phyloP scores from a whole-genome alignment of 2,329 filamentous ascomycete genomes.

The Aspergillus pseudoviridinutans region DNA sequence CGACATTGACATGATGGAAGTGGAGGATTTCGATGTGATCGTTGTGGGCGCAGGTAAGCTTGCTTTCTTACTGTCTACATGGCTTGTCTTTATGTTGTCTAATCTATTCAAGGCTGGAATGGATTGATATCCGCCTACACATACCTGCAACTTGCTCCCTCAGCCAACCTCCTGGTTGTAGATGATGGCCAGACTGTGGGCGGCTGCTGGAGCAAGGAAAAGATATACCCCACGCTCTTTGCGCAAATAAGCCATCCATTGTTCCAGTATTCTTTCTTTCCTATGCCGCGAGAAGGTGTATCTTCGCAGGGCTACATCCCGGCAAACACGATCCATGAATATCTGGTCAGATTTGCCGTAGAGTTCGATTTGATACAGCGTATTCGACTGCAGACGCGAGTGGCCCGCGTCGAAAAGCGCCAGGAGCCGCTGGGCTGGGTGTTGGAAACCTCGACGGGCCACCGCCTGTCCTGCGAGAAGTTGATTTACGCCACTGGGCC shows the following conservation, averaged over 20 bases:
- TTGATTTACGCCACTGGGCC: background rate
- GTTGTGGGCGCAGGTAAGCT: too few species aligned
- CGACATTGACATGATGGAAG: too few species aligned
- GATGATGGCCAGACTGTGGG: constrained; percentile 15
- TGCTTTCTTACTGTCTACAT: too few species aligned
- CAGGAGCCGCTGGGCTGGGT: background rate
- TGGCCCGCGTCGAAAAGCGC: background rate
- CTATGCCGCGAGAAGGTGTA: constrained; percentile 15
- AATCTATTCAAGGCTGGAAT: constrained; percentile 12
- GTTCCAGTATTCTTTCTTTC: constrained; percentile 34
- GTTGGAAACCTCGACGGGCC: background rate
- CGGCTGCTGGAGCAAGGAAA: constrained; percentile 17
- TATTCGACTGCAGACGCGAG: background rate
- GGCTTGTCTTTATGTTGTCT: too few species aligned
- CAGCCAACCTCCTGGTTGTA: constrained; percentile 12
- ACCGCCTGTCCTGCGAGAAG: background rate
- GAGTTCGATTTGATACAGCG: background rate
- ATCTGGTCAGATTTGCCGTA: background rate
- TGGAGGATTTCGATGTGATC: too few species aligned
- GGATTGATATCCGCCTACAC: constrained; percentile 18
- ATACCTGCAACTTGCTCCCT: constrained; percentile 15
- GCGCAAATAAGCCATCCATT: constrained; percentile 32
- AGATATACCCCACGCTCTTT: constrained; percentile 20
- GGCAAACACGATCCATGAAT: background rate
- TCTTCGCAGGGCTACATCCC: background rate